Evolutionary conservation across 495 filamentous ascomycete genomes (phyloP).

Genomic region (Geopyxis carbonaria): DNA sequence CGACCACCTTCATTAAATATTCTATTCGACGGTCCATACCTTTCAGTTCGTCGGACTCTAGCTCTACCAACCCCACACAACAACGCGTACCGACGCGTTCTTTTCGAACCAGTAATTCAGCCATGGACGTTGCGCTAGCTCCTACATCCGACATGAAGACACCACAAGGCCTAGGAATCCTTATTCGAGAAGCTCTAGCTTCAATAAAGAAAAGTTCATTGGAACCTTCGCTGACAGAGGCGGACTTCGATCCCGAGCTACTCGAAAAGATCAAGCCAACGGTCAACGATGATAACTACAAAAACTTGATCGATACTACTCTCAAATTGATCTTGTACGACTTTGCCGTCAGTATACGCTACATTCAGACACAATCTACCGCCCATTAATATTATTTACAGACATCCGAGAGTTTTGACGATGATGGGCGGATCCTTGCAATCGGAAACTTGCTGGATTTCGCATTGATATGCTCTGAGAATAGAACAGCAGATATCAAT

Average conservation of each 20-base stretch:
- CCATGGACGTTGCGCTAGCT: no score
- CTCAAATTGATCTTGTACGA: constrained; percentile 21
- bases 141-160: no score
- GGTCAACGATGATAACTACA: constrained; percentile 19
- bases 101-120: no score
- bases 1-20: no score
- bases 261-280: constrained; percentile 28
- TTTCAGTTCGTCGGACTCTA: no score
- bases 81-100: no score
- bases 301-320: constrained; percentile 19
- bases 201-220: constrained; percentile 27
- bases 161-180: constrained; percentile 9
- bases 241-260: constrained; percentile 35
- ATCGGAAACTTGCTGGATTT: constrained; percentile 92
- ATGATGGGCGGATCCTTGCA: constrained; percentile 50
- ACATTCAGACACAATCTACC: no score
- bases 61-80: no score
- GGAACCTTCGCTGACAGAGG: constrained; percentile 59
- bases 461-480: constrained; percentile 67
- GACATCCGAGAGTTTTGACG: constrained; percentile 12
- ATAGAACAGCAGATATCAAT: constrained; percentile 57
- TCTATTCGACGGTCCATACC: no score
- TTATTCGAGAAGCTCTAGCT: constrained; percentile 12
- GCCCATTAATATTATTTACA: no score
- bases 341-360: constrained; percentile 20